Conservation (phyloP, 768 basidiomycete species). For the Mycena vitilis region DNA sequence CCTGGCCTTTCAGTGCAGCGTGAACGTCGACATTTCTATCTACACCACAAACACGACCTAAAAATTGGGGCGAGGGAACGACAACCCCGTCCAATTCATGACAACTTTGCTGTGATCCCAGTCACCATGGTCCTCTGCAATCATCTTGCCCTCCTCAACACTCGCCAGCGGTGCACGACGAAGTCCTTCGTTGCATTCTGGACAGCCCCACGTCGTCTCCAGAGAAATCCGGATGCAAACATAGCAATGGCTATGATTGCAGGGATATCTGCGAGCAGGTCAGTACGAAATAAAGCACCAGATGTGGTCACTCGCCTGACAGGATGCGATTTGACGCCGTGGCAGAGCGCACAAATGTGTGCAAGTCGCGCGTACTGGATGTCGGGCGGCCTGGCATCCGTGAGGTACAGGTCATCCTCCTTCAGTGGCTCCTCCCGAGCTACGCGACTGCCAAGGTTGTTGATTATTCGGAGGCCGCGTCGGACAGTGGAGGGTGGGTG, state of each 20-base stretch:
- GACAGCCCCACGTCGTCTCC: background rate
- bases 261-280: background rate
- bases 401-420: conserved; percentile 1
- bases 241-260: conserved; percentile 7
- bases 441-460: background rate
- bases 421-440: background rate
- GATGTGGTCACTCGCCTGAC: background rate
- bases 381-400: background rate
- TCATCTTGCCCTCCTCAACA: background rate
- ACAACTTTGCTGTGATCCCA: too few relatives aligned
- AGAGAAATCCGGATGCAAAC: conserved; percentile 4
- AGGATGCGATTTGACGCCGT: background rate
- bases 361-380: background rate
- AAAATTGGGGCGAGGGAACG: too few relatives aligned
- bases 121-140: too few relatives aligned
- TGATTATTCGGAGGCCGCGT: background rate
- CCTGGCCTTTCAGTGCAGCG: too few relatives aligned
- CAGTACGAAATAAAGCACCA: too few relatives aligned
- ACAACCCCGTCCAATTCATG: too few relatives aligned
- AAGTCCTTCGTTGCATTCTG: too few relatives aligned
- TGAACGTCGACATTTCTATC: too few relatives aligned
- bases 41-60: too few relatives aligned
- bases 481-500: background rate
- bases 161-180: too few relatives aligned
- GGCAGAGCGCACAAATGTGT: background rate